Evolutionary conservation across 495 filamentous ascomycete species (phyloP), one percentile per base, ranked within the genome.

Genomic region (Xylaria nigripes): DNA sequence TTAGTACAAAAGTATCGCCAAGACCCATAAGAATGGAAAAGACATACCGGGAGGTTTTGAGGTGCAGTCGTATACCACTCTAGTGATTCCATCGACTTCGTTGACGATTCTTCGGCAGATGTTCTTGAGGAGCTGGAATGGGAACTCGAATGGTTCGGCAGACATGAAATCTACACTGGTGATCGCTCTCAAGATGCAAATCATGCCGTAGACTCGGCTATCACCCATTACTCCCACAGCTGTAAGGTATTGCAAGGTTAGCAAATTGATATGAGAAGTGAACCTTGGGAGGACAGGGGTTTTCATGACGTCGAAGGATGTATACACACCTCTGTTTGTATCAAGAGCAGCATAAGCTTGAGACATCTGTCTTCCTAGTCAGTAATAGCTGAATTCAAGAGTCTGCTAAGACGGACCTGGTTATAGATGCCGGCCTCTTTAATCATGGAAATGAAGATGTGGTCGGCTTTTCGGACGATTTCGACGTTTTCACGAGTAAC

Each of bases 401-500:
- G 15, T 5, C 19, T 1, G 32, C 5, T 0, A 27, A 43, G 36
- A 49, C 45, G 25, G 12, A 55, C 52, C 15, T 55, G 65, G 43
- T 87, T 71, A 65, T 98, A 98, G 1, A 96, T 64, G 18, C 89
- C 93, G 2, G 89, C 90, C 27, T 82, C 84, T 45, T 72, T 76
- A 70, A 98, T 95, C 81, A 86, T 87, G 50, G 79, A 76, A 62
- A 96, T 94, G 73, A 92, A 98, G 64, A 89, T 89, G 57, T 87
- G 68, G 66, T 97, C 93, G 2, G 93, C 93, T 61, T 87, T 72
- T 16, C 90, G 78, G 15, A 83, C 90, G 34, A 96, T 94, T 23
- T 80, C 79, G 23, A 96, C 83, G 48, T 84, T 80, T 60, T 90
- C 85, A 3, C 75, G 74, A 10, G 86, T 95, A 4, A 96, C 87